Base-by-base conservation (phyloP, 441 rosid genomes). In the Francoa sonchifolia region DNA sequence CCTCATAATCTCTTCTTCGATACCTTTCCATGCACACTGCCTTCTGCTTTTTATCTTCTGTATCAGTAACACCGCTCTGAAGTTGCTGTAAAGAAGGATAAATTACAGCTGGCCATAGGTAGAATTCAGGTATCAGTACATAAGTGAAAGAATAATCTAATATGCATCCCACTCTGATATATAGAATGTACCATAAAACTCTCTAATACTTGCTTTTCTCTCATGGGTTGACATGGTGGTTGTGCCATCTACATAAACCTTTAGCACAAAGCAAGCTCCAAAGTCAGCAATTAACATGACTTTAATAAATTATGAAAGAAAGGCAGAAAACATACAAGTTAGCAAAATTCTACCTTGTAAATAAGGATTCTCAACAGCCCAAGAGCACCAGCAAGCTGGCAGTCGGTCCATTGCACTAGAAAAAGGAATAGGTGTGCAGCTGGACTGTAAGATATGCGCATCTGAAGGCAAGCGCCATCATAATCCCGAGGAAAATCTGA, bases 381-480 rank as follows among this genome's bases (percentile, higher is more conserved):
- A 52, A 80, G 77, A 19, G 86, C 74, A 44, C 86, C 86, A 4
- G 82, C 86, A 39, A 80, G 76, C 50, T 77, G 58, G 52, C 82
- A 77, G 48, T 77, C 86, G 13, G 82, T 66, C 86, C 90, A 77
- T 28, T 69, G 85, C 59, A 80, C 76, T 17, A 74, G 66, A 61
- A 67, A 77, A 15, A 77, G 77, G 52, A 77, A 66, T 19, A 80
- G 44, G 36, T 80, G 82, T 4, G 90, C 79, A 14, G 73, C 79
- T 6, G 82, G 69, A 66, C 80, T 69, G 55, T 76, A 76, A 1
- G 85, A 71, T 65, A 80, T 45, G 53, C 82, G 62, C 90, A 80
- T 77, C 53, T 80, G 90, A 54, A 80, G 61, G 47, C 82, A 68
- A 30, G 82, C 76, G 26, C 80, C 90, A 44, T 77, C 90, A 3